A percentile compares a stretch with the other conserved stretches of the same genome.
Conservation (phyloP, 2,329 filamentous ascomycete genomes). For the Neocatenulostroma microsporum region DNA sequence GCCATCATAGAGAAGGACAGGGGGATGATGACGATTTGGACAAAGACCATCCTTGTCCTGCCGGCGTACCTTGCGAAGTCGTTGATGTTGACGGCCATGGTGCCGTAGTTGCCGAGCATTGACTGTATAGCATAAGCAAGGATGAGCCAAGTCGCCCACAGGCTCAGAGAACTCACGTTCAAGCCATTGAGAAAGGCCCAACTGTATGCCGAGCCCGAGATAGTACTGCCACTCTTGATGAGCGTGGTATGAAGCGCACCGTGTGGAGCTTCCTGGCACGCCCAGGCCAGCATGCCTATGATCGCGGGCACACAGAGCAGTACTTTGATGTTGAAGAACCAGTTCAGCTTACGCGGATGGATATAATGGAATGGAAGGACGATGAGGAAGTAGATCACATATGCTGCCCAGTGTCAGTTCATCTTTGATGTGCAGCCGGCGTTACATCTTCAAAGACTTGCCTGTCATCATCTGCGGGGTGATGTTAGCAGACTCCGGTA, state of each 20-base stretch:
- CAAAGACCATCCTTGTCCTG: constrained; percentile 10
- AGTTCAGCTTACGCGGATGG: constrained; percentile 14
- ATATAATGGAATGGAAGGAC: constrained; percentile 19
- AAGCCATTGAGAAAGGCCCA: constrained; percentile 27
- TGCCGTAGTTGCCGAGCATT: constrained; percentile 21
- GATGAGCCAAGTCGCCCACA: constrained; percentile 1
- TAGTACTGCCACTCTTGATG: constrained; percentile 16
- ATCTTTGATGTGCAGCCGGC: too few species aligned
- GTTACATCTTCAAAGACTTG: too few species aligned
- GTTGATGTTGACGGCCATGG: constrained; percentile 21
- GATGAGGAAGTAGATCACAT: constrained; percentile 17
- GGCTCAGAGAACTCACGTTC: too few species aligned
- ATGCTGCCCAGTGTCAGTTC: too few species aligned
- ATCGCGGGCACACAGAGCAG: constrained; percentile 16
- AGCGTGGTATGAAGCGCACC: constrained; percentile 18
- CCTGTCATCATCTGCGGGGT: constrained; percentile 15
- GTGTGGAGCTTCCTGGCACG: constrained; percentile 12
- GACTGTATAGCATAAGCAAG: constrained; percentile 5
- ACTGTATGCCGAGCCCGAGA: constrained; percentile 17
- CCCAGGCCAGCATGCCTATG: constrained; percentile 16
- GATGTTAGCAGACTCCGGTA: constrained; percentile 17
- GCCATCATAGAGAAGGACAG: constrained; percentile 21
- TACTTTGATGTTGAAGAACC: constrained; percentile 18
- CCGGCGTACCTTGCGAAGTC: constrained; percentile 17
- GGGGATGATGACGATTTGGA: constrained; percentile 21